A percentile compares a stretch with the other conserved stretches of the same genome.
Conservation (phyloP, 176 grass and related monocot species). For the Ensete glaucum region DNA sequence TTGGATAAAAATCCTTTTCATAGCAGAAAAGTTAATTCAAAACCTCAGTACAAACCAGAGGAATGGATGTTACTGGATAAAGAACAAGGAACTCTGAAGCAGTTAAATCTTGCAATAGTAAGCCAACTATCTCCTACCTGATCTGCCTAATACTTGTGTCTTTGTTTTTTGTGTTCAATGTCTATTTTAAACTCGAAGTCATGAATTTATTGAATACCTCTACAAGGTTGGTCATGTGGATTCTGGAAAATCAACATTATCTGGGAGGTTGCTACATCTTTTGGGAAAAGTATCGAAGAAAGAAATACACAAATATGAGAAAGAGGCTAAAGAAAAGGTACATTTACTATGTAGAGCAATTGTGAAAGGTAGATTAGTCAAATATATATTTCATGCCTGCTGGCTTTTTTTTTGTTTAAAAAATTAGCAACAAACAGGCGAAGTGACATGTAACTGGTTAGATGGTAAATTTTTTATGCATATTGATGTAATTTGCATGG, state of each 20-base stretch:
- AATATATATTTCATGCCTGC: too few species aligned
- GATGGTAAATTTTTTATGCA: too few species aligned
- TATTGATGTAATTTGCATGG: neutral
- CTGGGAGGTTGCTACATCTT: conserved; percentile 86
- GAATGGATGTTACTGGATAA: conserved; percentile 63
- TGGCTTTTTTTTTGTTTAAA: too few species aligned
- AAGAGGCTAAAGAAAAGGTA: conserved; percentile 90
- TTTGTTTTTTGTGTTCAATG: conserved; percentile 3
- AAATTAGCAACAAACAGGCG: neutral
- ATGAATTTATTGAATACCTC: conserved; percentile 24
- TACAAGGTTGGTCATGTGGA: conserved; percentile 92
- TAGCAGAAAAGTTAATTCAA: conserved; percentile 37
- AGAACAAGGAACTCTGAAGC: conserved; percentile 41
- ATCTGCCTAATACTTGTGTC: conserved; percentile 4
- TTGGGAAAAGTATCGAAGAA: conserved; percentile 87
- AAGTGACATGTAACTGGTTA: neutral
- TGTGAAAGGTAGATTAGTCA: neutral
- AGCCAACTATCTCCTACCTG: conserved; percentile 25
- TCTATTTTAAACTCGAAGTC: conserved; percentile 22
- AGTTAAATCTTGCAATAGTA: conserved; percentile 98
- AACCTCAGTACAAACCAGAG: conserved; percentile 68
- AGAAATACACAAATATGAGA: conserved; percentile 97
- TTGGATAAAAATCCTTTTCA: conserved; percentile 36
- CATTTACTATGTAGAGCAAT: neutral
- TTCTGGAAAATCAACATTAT: conserved; percentile 96